Conservation (phyloP, 345 rosid species). For the Moricandia moricandioides region DNA sequence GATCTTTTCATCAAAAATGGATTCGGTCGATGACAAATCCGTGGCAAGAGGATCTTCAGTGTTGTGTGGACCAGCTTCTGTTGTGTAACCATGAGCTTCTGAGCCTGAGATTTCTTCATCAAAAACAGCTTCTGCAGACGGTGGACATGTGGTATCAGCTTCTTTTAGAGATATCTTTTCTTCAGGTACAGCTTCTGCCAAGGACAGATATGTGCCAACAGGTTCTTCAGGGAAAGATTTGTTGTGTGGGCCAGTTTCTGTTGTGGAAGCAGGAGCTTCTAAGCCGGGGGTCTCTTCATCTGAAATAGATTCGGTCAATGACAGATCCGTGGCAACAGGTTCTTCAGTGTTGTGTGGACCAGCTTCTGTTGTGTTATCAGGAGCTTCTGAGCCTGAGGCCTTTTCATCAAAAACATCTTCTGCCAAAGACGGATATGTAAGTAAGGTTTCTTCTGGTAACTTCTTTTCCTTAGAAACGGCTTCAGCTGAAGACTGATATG, state of each 20-base stretch:
- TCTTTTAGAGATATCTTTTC: conserved; percentile 3
- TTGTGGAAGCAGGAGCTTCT: background rate
- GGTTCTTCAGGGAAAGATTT: background rate
- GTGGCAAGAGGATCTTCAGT: conserved; percentile 6
- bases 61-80: conserved; percentile 4
- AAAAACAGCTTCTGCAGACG: background rate
- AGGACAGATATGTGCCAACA: background rate
- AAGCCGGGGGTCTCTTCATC: background rate
- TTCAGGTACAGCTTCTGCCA: conserved; percentile 20
- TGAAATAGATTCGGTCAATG: background rate
- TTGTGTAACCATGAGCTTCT: background rate
- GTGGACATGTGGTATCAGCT: background rate
- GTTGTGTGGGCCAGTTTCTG: background rate
- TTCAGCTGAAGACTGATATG: conserved; percentile 10
- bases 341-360: background rate
- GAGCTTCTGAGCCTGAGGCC: background rate
- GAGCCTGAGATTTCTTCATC: conserved; percentile 10
- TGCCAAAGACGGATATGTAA: conserved; percentile 5
- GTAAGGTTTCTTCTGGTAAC: conserved; percentile 25
- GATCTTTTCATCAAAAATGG: background rate
- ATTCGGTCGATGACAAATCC: background rate
- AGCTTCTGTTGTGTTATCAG: background rate
- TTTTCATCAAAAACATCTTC: conserved; percentile 9
- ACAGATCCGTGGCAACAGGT: background rate
- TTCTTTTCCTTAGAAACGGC: background rate